Conservation (phyloP, 352 stramenopile genomes). For the Saprolegnia parasitica region DNA sequence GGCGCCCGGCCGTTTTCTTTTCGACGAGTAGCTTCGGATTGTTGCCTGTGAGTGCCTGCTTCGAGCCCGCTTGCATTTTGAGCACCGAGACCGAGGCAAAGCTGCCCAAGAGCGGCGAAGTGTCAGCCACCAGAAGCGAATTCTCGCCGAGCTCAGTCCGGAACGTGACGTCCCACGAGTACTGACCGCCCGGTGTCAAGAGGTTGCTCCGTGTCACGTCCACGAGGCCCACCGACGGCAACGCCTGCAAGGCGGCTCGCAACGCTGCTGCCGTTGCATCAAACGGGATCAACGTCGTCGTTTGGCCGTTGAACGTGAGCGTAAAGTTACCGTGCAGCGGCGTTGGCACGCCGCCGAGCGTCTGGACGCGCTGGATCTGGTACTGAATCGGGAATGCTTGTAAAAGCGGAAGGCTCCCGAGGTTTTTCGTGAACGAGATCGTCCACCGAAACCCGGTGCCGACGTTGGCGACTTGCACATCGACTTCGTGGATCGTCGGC, state of each 20-base stretch:
- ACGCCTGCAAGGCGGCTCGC: constrained; percentile 83
- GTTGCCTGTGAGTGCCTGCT: constrained; percentile 73
- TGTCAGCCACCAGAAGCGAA: constrained; percentile 48
- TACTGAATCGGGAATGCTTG: constrained; percentile 85
- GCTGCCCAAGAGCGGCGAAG: constrained; percentile 50
- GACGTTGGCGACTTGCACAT: constrained; percentile 61
- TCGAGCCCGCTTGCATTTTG: constrained; percentile 61
- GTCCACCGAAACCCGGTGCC: constrained; percentile 89
- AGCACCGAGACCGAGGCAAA: constrained; percentile 45
- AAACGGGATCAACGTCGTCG: constrained; percentile 72
- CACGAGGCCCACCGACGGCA: constrained; percentile 84
- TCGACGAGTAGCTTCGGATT: constrained; percentile 65
- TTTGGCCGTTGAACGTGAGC: constrained; percentile 74
- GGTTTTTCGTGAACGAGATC: constrained; percentile 93
- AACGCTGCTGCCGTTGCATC: constrained; percentile 82
- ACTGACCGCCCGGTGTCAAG: constrained; percentile 79
- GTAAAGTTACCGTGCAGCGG: constrained; percentile 89
- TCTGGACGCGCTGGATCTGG: constrained; percentile 91
- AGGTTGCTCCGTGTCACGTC: constrained; percentile 78
- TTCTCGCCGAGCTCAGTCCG: constrained; percentile 78
- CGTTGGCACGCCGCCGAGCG: constrained; percentile 87
- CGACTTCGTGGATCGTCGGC: constrained; percentile 49
- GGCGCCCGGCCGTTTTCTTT: constrained; percentile 89
- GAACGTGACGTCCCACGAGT: constrained; percentile 93
- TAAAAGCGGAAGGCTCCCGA: constrained; percentile 92